Evolutionary conservation across 2,329 filamentous ascomycete genomes (phyloP).

Genomic region (Chrysoporthe deuterocubensis): DNA sequence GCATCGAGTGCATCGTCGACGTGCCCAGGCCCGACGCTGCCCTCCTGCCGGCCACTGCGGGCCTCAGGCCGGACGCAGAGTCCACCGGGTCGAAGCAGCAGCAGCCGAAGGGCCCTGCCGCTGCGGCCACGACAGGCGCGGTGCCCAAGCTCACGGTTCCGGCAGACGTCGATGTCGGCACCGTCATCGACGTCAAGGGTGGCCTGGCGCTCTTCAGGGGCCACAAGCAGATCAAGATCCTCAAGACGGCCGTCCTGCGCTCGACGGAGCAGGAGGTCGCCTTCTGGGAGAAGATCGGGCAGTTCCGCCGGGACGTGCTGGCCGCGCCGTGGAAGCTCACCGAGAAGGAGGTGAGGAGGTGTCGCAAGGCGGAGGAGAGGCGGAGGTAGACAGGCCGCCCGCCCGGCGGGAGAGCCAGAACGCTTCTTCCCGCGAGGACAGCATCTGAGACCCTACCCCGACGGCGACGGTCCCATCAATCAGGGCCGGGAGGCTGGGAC

Average conservation of each 20-base stretch:
- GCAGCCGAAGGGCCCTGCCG: neutral
- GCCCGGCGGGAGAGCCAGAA: neutral
- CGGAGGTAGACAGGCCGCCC: conserved; percentile 25
- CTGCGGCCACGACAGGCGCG: neutral
- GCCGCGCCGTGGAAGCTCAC: conserved; percentile 59
- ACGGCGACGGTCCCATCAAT: neutral
- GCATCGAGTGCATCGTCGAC: conserved; percentile 53
- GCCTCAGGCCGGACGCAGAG: neutral
- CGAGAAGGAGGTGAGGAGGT: conserved; percentile 52
- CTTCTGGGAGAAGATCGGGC: conserved; percentile 60
- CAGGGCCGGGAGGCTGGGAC: neutral
- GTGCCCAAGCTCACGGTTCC: conserved; percentile 25
- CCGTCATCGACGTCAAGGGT: conserved; percentile 62
- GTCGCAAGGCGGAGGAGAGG: conserved; percentile 51
- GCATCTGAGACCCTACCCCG: neutral
- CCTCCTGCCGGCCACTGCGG: conserved; percentile 7
- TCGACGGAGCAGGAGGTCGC: conserved; percentile 61
- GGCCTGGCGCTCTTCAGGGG: conserved; percentile 51
- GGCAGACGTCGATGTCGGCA: conserved; percentile 52
- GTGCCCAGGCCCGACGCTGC: conserved; percentile 31
- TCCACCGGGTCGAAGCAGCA: neutral
- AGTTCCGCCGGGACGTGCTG: conserved; percentile 56
- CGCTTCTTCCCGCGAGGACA: neutral
- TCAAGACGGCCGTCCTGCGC: conserved; percentile 51
- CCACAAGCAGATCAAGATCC: conserved; percentile 56